Evolutionary conservation across 1,139 yeast species (phyloP).

Genomic region (Komagataea norvegica): DNA sequence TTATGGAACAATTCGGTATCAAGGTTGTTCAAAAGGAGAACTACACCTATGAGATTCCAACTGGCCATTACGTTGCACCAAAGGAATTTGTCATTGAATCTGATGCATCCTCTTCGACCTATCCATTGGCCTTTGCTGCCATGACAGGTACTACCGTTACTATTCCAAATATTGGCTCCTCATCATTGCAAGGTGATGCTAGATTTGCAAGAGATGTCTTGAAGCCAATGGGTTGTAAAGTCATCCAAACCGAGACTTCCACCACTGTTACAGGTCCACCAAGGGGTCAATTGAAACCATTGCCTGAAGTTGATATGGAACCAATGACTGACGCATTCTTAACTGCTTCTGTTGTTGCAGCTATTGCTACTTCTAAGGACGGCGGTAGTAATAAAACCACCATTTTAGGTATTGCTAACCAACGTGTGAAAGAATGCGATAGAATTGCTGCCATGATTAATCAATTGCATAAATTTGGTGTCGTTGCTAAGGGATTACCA

Average conservation of each 20-base stretch:
- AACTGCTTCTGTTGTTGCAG: constrained; percentile 96
- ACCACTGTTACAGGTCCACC: constrained; percentile 93
- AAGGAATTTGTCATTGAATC: constrained; percentile 84
- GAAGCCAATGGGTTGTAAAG: constrained; percentile 92
- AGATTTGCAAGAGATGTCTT: constrained; percentile 91
- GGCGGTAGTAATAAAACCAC: constrained; percentile 51
- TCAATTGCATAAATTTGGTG: constrained; percentile 88
- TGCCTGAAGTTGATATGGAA: constrained; percentile 88
- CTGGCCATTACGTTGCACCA: constrained; percentile 77
- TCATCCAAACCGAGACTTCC: constrained; percentile 72
- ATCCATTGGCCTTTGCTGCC: constrained; percentile 98
- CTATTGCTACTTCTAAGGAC: constrained; percentile 55
- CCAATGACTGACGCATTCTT: constrained; percentile 99
- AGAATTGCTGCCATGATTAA: constrained; percentile 92
- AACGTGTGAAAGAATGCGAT: constrained; percentile 95
- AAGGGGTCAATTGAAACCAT: constrained; percentile 60
- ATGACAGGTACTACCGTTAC: constrained; percentile 90
- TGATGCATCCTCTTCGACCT: constrained; percentile 98
- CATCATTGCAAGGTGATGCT: constrained; percentile 96
- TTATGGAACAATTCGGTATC: constrained; percentile 92
- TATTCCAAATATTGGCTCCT: constrained; percentile 88
- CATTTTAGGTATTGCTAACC: constrained; percentile 95
- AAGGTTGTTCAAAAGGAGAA: constrained; percentile 72
- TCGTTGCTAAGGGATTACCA: constrained; percentile 72
- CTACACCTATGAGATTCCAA: constrained; percentile 86